Evolutionary conservation across 2,329 filamentous ascomycete genomes (phyloP).

Genomic region (Allantophomopsis lycopodina): DNA sequence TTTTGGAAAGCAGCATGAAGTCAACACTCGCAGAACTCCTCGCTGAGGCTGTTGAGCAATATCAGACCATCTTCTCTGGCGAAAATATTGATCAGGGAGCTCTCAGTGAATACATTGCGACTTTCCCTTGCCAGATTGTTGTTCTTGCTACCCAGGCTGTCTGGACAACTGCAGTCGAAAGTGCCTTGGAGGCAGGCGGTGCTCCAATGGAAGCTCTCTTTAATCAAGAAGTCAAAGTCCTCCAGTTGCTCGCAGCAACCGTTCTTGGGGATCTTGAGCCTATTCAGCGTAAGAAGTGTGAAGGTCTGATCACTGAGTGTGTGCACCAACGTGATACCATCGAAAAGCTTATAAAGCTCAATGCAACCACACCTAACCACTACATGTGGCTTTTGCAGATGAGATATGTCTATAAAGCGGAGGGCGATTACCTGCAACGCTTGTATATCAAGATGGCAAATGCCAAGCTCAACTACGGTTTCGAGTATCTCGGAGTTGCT

Average conservation of each 20-base stretch:
- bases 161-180: constrained; percentile 83
- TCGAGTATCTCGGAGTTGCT: constrained; percentile 93
- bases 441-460: constrained; percentile 95
- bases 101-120: constrained; percentile 68
- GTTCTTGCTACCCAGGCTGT: constrained; percentile 87
- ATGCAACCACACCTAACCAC: constrained; percentile 64
- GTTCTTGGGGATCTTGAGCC: constrained; percentile 82
- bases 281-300: constrained; percentile 88
- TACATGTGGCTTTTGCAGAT: constrained; percentile 93
- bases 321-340: constrained; percentile 95
- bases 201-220: constrained; percentile 56
- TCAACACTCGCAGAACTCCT: constrained; percentile 81
- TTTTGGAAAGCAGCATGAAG: constrained; percentile 90
- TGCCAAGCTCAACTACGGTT: constrained; percentile 87
- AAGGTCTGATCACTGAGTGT: constrained; percentile 96
- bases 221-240: constrained; percentile 70
- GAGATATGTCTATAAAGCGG: constrained; percentile 80
- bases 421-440: constrained; percentile 70
- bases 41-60: constrained; percentile 72
- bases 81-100: constrained; percentile 54
- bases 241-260: constrained; percentile 74
- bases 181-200: constrained; percentile 60
- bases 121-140: constrained; percentile 87
- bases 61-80: constrained; percentile 63
- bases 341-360: constrained; percentile 65